Evolutionary conservation across 2,329 filamentous ascomycete genomes (phyloP), one percentile per base, ranked within the genome.

Genomic region (Proliferodiscus dingleyae): DNA sequence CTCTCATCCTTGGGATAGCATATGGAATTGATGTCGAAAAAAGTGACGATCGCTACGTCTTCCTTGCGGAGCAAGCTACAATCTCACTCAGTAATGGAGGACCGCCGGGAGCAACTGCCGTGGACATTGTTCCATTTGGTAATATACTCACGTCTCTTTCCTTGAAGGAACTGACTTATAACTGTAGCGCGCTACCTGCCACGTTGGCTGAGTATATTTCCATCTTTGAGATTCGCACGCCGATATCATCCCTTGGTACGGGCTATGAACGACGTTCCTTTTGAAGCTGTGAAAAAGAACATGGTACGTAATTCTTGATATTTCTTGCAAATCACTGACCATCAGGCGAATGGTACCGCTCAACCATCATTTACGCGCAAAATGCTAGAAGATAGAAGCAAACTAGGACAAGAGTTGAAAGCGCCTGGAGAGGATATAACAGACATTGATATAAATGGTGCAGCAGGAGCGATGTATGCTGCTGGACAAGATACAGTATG

Each of bases 51-150:
- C 65, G 63, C 1, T 68, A 64, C 42, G 62, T 72, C 19, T 57
- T 67, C 45, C 58, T 68, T 42, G 66, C 65, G 10, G 43, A 46
- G 15, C 49, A 54, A 21, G 50, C 46, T 15, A 46, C 46, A 2
- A 47, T 53, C 4, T 49, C 53, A 4, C 19, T 49, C 8, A 45
- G 46, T 9, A 44, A 52, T 9, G 56, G 56, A 7, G 57, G 56
- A 1, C 46, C 48, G 2, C 50, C 53, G 8, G 59, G 49, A 9
- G 45, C 46, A 4, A 69, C 66, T 1, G 61, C 70, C 2, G 68
- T 74, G 8, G 72, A 75, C 52, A 62, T 71, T 46, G 71, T 74
- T 41, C 72, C 72, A 0, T 59, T 66, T 8, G 55, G 68, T 22
- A 64, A 63, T 33, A 66, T 63, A 42, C 49, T 72, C 11, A 11